Base-by-base conservation (phyloP, 805 yeast species). In the Maudiozyma turicensis region DNA sequence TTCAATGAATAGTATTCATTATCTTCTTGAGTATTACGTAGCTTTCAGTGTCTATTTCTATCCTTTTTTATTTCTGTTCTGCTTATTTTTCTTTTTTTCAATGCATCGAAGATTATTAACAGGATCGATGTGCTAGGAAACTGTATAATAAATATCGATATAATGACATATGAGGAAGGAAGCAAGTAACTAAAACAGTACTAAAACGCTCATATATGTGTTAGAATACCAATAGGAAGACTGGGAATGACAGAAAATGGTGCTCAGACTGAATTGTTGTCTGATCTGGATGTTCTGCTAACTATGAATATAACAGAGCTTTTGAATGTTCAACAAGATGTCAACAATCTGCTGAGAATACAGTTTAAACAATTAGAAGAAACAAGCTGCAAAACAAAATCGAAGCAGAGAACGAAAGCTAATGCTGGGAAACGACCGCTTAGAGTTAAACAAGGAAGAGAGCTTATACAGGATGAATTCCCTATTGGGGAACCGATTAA, bases 241-340 rank as follows among this genome's bases (percentile, higher is more conserved):
- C 26, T 20, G 26, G 26, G 26, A 20, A 20, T 20, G 26, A 20
- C 26, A 20, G 26, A 20, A 20, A 20, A 20, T 9, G 8, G 41
- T n/a, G 20, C 9, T 5, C 14, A 15, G 41, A 15, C 41, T 31
- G 14, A 28, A 26, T 14, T 38, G 32, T 43, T 48, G 34, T 54
- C 57, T 7, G 44, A 47, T 11, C 45, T 54, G 11, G 26, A 34
- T 2, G 40, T 48, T 6, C 40, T 60, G 10, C 35, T 51, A 29
- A 51, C 48, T 20, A 46, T 60, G 46, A 55, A 52, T 44, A 34
- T 62, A 31, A 45, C 50, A 9, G 53, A 53, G 28, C 54, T 62
- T 13, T 40, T 61, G 41, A 51, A 52, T 35, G 61, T 61, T 3
- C 65, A 61, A 46, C 34, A 47, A 32, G 62, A 58, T 41, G 55